These are phyloP conservation scores for Populus ilicifolia DNA, from an alignment of 345 rosid genomes.

Conservation along the genomic window DNA sequence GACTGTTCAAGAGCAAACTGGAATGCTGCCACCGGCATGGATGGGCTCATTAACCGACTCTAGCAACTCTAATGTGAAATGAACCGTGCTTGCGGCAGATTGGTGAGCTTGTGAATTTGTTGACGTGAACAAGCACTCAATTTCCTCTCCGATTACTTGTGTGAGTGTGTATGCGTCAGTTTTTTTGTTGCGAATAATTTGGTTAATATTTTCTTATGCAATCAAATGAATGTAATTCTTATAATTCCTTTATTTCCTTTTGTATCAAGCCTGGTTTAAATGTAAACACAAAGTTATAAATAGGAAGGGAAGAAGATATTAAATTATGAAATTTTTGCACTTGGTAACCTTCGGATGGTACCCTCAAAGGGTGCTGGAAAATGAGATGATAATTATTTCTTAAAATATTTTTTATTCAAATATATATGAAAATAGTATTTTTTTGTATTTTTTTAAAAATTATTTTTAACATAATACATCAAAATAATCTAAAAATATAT, in stretches of 20 bases:
- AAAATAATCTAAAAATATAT: no score
- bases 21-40: slow-evolving; percentile 73
- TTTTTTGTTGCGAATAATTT: neutral
- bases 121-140: neutral
- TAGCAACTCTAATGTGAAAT: neutral
- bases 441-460: no score
- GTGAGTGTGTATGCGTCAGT: neutral
- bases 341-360: no score
- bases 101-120: neutral
- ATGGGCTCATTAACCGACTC: slow-evolving; percentile 38
- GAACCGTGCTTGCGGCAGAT: neutral
- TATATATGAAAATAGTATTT: no score
- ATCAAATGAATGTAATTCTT: neutral
- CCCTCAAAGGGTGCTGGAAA: no score
- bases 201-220: neutral
- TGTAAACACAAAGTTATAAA: neutral
- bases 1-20: slow-evolving; percentile 79
- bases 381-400: no score
- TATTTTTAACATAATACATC: no score
- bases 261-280: neutral
- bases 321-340: neutral
- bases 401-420: no score
- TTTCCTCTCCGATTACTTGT: neutral
- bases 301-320: neutral
- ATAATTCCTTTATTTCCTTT: neutral